These are phyloP conservation scores for Nadsonia starkeyi-henricii DNA, from an alignment of 1,139 yeast genomes.

Conservation along the genomic window DNA sequence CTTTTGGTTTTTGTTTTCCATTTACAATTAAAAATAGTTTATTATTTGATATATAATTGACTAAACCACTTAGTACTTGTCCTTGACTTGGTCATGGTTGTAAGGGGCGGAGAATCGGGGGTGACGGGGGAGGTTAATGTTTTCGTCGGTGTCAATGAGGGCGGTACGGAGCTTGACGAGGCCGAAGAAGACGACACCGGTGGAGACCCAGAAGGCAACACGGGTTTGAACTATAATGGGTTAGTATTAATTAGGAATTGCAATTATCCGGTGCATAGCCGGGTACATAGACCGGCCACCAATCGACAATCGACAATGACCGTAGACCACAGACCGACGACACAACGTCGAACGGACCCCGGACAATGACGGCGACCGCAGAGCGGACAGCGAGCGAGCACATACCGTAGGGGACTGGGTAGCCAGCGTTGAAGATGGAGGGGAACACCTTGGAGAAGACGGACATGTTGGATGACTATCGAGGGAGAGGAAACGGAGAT, in stretches of 20 bases:
- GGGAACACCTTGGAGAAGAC: neutral
- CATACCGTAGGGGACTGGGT: neutral
- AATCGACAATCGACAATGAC: no score
- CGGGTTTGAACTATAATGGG: neutral
- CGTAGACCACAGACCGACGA: neutral
- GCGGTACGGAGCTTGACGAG: slow-evolving; percentile 8
- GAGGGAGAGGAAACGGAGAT: no score
- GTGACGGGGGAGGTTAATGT: slow-evolving; percentile 67
- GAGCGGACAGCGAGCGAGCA: neutral
- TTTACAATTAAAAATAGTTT: no score
- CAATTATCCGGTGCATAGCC: no score
- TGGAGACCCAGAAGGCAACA: slow-evolving; percentile 4
- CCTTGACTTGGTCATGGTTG: slow-evolving; percentile 21
- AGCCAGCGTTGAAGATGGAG: neutral
- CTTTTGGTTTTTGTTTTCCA: no score
- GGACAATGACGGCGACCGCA: no score
- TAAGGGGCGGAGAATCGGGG: slow-evolving; percentile 53
- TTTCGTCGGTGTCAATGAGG: slow-evolving; percentile 37
- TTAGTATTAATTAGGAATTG: neutral
- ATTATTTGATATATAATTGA: no score
- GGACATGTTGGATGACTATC: neutral
- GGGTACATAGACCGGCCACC: no score
- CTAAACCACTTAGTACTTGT: slow-evolving; percentile 25
- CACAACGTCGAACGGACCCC: no score
- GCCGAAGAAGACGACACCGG: slow-evolving; percentile 1